Base-by-base conservation (phyloP, 1,284 basidiomycete species). In the Puccinia hordei region DNA sequence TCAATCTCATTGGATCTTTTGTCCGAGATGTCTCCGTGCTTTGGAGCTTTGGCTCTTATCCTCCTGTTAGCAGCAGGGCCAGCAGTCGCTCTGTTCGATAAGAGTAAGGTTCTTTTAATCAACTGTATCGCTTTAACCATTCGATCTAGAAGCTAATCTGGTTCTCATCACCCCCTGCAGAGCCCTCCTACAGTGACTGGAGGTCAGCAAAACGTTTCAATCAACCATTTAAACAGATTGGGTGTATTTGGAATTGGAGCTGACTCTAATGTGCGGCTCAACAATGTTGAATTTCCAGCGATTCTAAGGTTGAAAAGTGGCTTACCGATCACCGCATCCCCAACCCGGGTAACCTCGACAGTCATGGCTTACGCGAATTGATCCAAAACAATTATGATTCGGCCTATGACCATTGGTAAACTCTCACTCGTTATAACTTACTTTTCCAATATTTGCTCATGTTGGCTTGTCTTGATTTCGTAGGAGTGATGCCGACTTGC, bases 271-370 rank as follows among this genome's bases (percentile, higher is more conserved):
- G n/a, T n/a, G n/a, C n/a, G n/a, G 19, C 17, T 24, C 24, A n/a
- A 57, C n/a, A 41, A 19, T 51, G 46, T 55, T 22, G 12, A n/a
- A n/a, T 15, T 10, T 27, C 15, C n/a, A 80, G 77, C 71, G 77
- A 80, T 53, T 80, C 77, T 10, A 80, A 93, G 83, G 89, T 93
- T 41, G 87, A 88, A 80, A 84, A 88, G 61, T 94, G 92, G 91
- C 90, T 94, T 80, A 87, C 90, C 59, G 89, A 90, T 6, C 90
- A 92, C 86, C 89, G 90, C 82, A 88, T 94, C 83, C 87, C 89
- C 15, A 85, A 90, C 15, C 90, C 68, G 79, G 82, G 80, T 33
- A 82, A 84, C 69, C 82, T 85, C 44, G 83, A 83, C 74, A 53
- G 73, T 13, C 83, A 84, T n/a, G 83, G 83, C 68, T 81, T 84